Percentiles rank a stretch among this genome's conserved stretches.
phyloP scores from a whole-genome alignment of 768 basidiomycete genomes.

The Pleurotus djamor region DNA sequence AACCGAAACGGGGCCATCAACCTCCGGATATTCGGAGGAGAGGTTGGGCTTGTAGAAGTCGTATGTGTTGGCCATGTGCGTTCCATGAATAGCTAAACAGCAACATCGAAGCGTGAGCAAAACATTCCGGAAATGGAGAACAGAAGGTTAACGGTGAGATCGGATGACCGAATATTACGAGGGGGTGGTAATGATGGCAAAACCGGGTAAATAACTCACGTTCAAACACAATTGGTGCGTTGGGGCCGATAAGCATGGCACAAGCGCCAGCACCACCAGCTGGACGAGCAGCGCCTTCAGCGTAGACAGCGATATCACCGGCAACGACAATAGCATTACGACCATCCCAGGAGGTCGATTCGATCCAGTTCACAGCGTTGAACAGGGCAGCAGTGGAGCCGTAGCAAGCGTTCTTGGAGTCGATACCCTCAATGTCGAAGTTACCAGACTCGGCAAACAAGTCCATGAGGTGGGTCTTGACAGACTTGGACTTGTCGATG shows the following conservation, averaged over 20 bases:
- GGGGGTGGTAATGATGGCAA: not conserved
- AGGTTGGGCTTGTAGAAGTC: conserved; percentile 99
- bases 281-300: conserved; percentile 91
- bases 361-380: conserved; percentile 99
- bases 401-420: conserved; percentile 99
- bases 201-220: conserved; percentile 54
- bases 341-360: conserved; percentile 95
- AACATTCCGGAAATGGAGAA: not conserved
- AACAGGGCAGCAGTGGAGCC: conserved; percentile 98
- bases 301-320: conserved; percentile 98
- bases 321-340: conserved; percentile 95
- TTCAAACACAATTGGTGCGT: conserved; percentile 93
- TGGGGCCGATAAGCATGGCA: conserved; percentile 93
- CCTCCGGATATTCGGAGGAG: conserved; percentile 92
- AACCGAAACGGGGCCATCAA: conserved; percentile 96
- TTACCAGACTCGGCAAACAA: conserved; percentile 92
- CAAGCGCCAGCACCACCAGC: conserved; percentile 96
- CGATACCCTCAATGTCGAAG: conserved; percentile 97
- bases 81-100: conserved; percentile 85
- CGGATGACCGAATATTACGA: conserved; percentile 10
- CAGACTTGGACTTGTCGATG: conserved; percentile 99
- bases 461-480: conserved; percentile 98
- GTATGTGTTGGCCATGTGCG: conserved; percentile 96
- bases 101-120: not conserved
- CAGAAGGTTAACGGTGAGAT: not conserved